Percentiles rank a stretch among this genome's conserved stretches.
These are phyloP conservation scores for Nidula microcarpa DNA, from an alignment of 768 basidiomycete species.

Conservation along the genomic window DNA sequence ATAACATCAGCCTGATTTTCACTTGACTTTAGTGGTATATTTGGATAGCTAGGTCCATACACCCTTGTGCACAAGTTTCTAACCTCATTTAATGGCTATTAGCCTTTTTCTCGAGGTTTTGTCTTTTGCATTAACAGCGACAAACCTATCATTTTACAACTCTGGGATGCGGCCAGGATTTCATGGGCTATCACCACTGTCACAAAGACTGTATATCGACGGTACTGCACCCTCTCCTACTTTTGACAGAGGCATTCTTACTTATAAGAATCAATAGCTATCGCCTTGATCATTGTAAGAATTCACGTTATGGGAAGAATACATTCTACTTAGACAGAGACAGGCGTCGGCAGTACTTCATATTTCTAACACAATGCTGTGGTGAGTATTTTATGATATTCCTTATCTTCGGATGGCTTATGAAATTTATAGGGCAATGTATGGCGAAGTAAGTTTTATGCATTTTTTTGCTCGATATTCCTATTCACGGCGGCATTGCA, in stretches of 20 bases:
- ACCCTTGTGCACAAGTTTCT: not conserved
- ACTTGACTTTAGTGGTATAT: conserved; percentile 6
- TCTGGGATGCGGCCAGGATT: conserved; percentile 3
- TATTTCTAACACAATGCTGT: conserved; percentile 11
- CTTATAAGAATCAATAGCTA: not conserved
- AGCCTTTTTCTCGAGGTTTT: conserved; percentile 12
- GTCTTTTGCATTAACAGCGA: conserved; percentile 8
- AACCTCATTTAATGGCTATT: not conserved
- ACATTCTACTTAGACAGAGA: not conserved
- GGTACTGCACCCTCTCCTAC: conserved; percentile 1
- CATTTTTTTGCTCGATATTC: too few relatives aligned
- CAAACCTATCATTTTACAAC: conserved; percentile 8
- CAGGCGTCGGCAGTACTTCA: conserved; percentile 8
- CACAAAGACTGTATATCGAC: conserved; percentile 7
- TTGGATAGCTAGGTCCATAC: conserved; percentile 8
- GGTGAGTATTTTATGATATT: conserved; percentile 4
- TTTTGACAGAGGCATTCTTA: not conserved
- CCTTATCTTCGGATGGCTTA: not conserved
- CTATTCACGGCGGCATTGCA: not conserved
- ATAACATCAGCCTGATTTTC: too few relatives aligned
- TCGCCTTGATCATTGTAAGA: conserved; percentile 8
- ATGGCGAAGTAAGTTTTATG: not conserved
- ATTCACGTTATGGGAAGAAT: not conserved
- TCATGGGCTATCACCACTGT: conserved; percentile 2
- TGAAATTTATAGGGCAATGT: not conserved